Conservation (phyloP, 169 alveolate species). For the Cytauxzoon felis region DNA sequence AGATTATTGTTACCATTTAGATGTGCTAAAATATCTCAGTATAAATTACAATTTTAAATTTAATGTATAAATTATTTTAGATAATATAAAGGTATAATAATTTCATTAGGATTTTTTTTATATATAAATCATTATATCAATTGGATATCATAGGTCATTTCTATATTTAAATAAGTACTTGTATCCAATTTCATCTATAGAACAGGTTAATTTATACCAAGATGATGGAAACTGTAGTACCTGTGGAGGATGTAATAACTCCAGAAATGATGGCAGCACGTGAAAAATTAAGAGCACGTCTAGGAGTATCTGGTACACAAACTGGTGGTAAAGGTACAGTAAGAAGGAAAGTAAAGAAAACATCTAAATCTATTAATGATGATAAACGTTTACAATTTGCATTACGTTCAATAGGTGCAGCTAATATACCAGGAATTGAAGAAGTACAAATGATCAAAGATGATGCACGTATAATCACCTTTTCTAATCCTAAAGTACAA, state of each 20-base stretch:
- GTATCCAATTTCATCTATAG: neutral
- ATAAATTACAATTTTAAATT: no score
- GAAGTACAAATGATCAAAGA: constrained; percentile 93
- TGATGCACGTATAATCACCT: constrained; percentile 89
- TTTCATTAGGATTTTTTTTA: neutral
- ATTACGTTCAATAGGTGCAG: constrained; percentile 89
- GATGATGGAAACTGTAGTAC: constrained; percentile 36
- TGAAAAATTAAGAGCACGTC: constrained; percentile 86
- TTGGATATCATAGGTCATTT: neutral
- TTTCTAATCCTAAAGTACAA: constrained; percentile 89
- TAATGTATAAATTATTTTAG: no score
- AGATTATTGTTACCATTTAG: no score
- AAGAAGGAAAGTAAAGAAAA: constrained; percentile 89
- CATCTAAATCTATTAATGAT: constrained; percentile 85
- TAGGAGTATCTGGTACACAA: constrained; percentile 86
- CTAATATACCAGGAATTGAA: constrained; percentile 90
- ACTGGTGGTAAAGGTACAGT: constrained; percentile 95
- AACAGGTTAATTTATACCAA: no score
- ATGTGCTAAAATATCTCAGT: no score
- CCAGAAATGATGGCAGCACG: constrained; percentile 90
- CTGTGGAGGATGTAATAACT: constrained; percentile 69
- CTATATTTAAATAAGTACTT: neutral
- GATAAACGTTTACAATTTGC: constrained; percentile 89
- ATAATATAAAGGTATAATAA: no score
- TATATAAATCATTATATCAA: neutral